A percentile compares a stretch with the other conserved stretches of the same genome.
phyloP scores from a whole-genome alignment of 805 yeast species.

The Candida sithepensis region DNA sequence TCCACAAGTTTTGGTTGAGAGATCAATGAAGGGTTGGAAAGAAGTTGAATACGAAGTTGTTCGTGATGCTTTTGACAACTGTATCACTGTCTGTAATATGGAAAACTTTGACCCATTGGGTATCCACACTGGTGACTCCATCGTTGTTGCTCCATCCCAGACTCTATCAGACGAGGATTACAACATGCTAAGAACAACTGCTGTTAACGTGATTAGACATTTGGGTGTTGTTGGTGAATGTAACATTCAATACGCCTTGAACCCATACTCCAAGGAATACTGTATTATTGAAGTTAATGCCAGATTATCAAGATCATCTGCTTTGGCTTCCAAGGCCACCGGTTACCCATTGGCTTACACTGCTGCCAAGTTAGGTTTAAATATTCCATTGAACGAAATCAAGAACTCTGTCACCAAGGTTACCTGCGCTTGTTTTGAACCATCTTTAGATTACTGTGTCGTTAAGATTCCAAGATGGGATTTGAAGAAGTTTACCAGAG shows the following conservation, averaged over 20 bases:
- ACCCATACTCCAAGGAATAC: slow-evolving; percentile 93
- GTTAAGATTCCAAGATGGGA: slow-evolving; percentile 99
- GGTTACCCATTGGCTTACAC: slow-evolving; percentile 98
- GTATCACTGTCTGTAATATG: slow-evolving; percentile 99
- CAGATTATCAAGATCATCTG: slow-evolving; percentile 93
- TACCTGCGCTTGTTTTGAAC: slow-evolving; percentile 95
- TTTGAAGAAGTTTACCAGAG: slow-evolving; percentile 89
- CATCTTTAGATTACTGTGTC: slow-evolving; percentile 93
- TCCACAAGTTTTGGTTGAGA: slow-evolving; percentile 94
- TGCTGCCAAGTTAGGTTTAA: slow-evolving; percentile 95
- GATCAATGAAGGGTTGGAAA: slow-evolving; percentile 98
- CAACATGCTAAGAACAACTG: slow-evolving; percentile 97
- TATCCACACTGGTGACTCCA: slow-evolving; percentile 98
- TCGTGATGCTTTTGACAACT: slow-evolving; percentile 92
- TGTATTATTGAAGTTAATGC: slow-evolving; percentile 98
- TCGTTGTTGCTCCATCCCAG: slow-evolving; percentile 98
- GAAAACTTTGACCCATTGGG: slow-evolving; percentile 98
- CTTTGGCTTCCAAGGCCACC: slow-evolving; percentile 97
- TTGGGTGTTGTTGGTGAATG: slow-evolving; percentile 99
- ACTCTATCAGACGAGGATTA: slow-evolving; percentile 95
- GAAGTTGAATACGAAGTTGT: slow-evolving; percentile 99
- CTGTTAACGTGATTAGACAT: slow-evolving; percentile 95
- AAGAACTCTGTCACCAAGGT: slow-evolving; percentile 96
- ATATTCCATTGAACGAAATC: slow-evolving; percentile 90
- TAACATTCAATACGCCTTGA: slow-evolving; percentile 94